A percentile compares a stretch with the other conserved stretches of the same genome.
Conservation (phyloP, 352 stramenopile genomes). For the Phytopythium montanum region DNA sequence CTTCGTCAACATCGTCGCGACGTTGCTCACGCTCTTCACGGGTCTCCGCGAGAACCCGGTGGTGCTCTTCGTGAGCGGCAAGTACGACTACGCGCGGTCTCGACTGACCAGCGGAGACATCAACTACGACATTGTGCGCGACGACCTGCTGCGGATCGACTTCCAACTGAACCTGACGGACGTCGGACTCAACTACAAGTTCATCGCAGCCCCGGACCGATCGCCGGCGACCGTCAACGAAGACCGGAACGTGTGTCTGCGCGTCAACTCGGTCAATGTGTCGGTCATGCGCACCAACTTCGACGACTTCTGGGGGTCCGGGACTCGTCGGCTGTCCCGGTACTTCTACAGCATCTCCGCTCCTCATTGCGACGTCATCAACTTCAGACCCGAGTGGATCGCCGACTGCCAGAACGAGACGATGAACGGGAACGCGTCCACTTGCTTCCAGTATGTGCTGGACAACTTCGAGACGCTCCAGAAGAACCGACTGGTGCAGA, state of each 20-base stretch:
- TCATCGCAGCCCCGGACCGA: conserved; percentile 21
- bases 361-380: conserved; percentile 27
- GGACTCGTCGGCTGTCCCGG: conserved; percentile 16
- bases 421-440: conserved; percentile 4
- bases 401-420: conserved; percentile 15
- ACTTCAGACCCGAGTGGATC: conserved; percentile 26
- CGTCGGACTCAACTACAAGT: conserved; percentile 21
- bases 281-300: conserved; percentile 23
- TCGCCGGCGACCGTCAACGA: conserved; percentile 12
- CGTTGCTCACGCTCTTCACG: conserved; percentile 32
- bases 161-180: conserved; percentile 14
- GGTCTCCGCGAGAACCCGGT: conserved; percentile 39
- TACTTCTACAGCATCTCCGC: conserved; percentile 37
- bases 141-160: conserved; percentile 13
- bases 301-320: conserved; percentile 26
- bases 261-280: conserved; percentile 29
- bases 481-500: conserved; percentile 18
- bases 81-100: conserved; percentile 27
- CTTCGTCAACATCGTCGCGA: conserved; percentile 26
- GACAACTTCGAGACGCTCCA: conserved; percentile 24
- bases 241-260: conserved; percentile 23
- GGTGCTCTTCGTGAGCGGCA: conserved; percentile 20
- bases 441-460: conserved; percentile 28
- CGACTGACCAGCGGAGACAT: conserved; percentile 17
- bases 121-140: conserved; percentile 27